phyloP scores from a whole-genome alignment of 805 yeast species.

The Pichia cephalocereana region DNA sequence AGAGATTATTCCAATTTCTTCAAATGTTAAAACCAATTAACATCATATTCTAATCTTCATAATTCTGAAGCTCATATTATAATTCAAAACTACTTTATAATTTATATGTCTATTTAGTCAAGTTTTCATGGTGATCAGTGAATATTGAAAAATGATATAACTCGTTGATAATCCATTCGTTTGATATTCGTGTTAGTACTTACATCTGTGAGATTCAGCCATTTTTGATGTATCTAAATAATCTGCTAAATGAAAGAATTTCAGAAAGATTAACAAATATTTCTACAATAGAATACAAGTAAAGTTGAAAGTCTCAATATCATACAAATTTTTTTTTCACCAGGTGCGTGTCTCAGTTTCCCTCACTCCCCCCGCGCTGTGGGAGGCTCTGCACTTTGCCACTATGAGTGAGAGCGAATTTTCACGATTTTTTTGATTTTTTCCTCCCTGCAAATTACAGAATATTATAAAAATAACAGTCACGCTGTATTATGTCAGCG shows the following conservation, averaged over 20 bases:
- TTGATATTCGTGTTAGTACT: constrained; percentile 30
- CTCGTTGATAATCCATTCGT: no score
- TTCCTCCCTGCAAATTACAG: no score
- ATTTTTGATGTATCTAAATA: constrained; percentile 36
- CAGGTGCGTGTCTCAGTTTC: neutral
- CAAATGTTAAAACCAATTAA: no score
- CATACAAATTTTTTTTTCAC: neutral
- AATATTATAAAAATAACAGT: no score
- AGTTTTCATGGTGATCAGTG: neutral
- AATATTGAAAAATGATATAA: neutral
- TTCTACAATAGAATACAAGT: neutral
- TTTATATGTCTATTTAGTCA: neutral
- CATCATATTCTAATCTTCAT: no score
- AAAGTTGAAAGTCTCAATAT: neutral
- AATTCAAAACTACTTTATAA: no score
- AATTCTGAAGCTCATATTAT: no score
- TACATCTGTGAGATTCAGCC: constrained; percentile 98
- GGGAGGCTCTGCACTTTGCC: neutral
- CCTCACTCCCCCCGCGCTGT: neutral
- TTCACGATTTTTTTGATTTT: no score
- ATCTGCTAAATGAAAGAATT: constrained; percentile 1
- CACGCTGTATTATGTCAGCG: no score
- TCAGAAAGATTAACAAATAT: neutral
- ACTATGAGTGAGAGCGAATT: no score
- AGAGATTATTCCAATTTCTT: no score